These are phyloP conservation scores for Solanum piurae DNA, from an alignment of 257 asterid species.

Conservation along the genomic window DNA sequence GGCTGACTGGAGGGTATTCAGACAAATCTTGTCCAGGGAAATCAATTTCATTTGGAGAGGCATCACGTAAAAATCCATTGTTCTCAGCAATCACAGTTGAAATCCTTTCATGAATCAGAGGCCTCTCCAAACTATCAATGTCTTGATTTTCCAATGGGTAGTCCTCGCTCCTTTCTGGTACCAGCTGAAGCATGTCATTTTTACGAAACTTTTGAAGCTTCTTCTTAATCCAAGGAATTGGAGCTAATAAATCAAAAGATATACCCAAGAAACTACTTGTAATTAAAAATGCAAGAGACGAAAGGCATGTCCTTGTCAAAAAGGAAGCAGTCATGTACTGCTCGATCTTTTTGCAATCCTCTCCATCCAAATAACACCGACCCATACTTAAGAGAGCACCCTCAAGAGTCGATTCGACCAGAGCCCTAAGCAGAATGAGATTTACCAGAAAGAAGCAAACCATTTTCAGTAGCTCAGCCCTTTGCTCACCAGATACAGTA, in stretches of 20 bases:
- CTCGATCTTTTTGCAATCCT: constrained; percentile 90
- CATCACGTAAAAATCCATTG: constrained; percentile 29
- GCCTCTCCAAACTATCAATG: constrained; percentile 52
- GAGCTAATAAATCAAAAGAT: constrained; percentile 84
- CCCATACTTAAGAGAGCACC: constrained; percentile 79
- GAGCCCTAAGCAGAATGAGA: constrained; percentile 82
- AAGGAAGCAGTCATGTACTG: constrained; percentile 73
- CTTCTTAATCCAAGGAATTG: constrained; percentile 97
- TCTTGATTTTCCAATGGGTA: constrained; percentile 57
- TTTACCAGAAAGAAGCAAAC: constrained; percentile 93
- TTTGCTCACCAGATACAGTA: constrained; percentile 90
- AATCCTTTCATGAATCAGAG: constrained; percentile 50
- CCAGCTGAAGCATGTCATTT: constrained; percentile 94
- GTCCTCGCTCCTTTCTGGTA: constrained; percentile 78
- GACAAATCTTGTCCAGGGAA: constrained; percentile 64
- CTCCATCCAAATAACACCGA: constrained; percentile 92
- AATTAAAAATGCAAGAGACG: constrained; percentile 86
- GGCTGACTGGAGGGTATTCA: constrained; percentile 87
- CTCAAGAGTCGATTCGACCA: constrained; percentile 87
- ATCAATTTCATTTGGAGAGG: constrained; percentile 33
- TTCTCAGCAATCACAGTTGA: constrained; percentile 34
- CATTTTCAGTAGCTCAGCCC: constrained; percentile 91
- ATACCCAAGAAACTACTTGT: constrained; percentile 92
- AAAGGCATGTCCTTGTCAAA: constrained; percentile 82
- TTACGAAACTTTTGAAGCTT: constrained; percentile 71